Conservation (phyloP, 169 alveolate genomes). For the Hepatocystis sp. region DNA sequence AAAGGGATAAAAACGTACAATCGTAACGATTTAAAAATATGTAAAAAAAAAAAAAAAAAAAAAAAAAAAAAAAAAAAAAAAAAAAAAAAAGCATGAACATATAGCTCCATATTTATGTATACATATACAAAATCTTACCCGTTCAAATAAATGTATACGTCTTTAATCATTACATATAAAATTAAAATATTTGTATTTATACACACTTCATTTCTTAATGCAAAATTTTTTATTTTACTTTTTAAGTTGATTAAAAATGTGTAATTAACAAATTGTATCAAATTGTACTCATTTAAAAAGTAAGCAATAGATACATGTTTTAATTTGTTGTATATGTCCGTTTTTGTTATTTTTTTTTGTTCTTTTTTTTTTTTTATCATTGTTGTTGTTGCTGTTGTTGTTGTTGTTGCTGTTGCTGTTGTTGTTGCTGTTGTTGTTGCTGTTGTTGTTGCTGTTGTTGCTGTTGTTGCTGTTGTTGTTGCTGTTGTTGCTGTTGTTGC, state of each 20-base stretch:
- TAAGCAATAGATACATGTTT: constrained; percentile 1
- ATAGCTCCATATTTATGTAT: too few species aligned
- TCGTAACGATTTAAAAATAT: too few species aligned
- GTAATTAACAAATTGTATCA: constrained; percentile 8
- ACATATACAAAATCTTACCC: constrained; percentile 5
- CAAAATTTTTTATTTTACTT: background rate
- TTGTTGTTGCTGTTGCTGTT: too few species aligned
- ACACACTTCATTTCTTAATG: background rate
- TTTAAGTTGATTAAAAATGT: constrained; percentile 6
- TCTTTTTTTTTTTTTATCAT: background rate
- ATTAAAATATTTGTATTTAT: constrained; percentile 2
- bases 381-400: too few species aligned
- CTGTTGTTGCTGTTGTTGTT: too few species aligned
- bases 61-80: too few species aligned
- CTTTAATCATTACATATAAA: constrained; percentile 8
- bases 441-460: too few species aligned
- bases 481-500: too few species aligned
- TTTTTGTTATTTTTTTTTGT: constrained; percentile 5
- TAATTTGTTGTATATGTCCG: constrained; percentile 3
- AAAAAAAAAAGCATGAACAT: too few species aligned
- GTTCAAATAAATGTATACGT: background rate
- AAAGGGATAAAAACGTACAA: background rate
- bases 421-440: too few species aligned
- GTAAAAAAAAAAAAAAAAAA: too few species aligned
- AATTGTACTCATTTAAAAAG: background rate